phyloP scores from a whole-genome alignment of 2,329 filamentous ascomycete genomes.

The Xylariaceae sp. region DNA sequence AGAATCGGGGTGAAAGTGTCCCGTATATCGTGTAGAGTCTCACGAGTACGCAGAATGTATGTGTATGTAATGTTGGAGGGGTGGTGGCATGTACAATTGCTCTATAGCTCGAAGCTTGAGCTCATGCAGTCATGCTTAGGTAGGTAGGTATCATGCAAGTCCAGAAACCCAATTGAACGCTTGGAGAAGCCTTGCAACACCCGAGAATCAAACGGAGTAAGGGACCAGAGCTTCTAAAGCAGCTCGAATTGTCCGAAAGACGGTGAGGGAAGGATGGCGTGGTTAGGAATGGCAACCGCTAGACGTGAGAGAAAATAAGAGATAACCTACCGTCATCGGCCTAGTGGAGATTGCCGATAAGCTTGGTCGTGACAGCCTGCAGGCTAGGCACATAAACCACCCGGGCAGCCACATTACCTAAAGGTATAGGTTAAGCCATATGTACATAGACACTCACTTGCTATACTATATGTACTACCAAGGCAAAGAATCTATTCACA shows the following conservation, averaged over 20 bases:
- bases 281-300: not conserved
- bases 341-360: not conserved
- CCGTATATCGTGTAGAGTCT: not conserved
- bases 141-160: conserved; percentile 1
- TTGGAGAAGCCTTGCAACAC: not conserved
- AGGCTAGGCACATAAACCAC: no score
- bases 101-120: no score
- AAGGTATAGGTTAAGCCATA: no score
- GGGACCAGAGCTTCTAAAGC: not conserved
- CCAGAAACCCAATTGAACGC: conserved; percentile 1
- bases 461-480: no score
- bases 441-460: no score
- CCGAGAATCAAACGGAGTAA: not conserved
- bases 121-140: conserved; percentile 21
- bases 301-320: not conserved
- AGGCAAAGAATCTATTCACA: no score
- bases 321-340: not conserved
- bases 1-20: not conserved
- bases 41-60: not conserved
- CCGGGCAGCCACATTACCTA: no score
- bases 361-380: no score
- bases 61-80: not conserved
- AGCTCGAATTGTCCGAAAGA: not conserved
- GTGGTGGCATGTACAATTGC: not conserved
- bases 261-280: not conserved